phyloP scores from a whole-genome alignment of 1,139 yeast genomes.

The Candida sojae region DNA sequence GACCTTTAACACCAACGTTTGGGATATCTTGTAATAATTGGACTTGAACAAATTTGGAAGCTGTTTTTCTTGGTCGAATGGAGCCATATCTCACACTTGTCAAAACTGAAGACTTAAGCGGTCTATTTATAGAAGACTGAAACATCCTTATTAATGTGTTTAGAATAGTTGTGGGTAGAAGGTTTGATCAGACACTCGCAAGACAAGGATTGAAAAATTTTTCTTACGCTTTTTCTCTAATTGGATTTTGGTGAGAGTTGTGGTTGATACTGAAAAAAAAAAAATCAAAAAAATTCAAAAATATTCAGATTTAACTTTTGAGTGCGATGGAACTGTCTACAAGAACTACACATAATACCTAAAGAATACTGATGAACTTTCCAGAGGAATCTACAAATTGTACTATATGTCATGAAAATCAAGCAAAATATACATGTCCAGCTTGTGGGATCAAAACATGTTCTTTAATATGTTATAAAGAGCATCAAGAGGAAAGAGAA shows the following conservation, averaged over 20 bases:
- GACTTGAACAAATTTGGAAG: conserved; percentile 40
- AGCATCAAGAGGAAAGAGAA: conserved; percentile 61
- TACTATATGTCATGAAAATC: conserved; percentile 49
- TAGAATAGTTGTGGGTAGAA: neutral
- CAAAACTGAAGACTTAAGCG: neutral
- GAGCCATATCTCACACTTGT: neutral
- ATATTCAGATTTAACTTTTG: neutral
- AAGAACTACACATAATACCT: neutral
- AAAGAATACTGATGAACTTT: conserved; percentile 4
- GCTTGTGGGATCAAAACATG: conserved; percentile 72
- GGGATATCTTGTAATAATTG: conserved; percentile 72
- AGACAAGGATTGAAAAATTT: conserved; percentile 1
- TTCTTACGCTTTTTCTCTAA: neutral
- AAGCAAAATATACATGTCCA: conserved; percentile 79
- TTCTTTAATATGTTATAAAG: conserved; percentile 66
- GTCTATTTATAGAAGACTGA: neutral
- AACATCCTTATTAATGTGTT: neutral
- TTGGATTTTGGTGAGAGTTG: neutral
- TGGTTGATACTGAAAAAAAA: neutral
- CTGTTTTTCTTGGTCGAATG: conserved; percentile 25
- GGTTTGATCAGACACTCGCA: neutral
- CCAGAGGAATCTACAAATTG: conserved; percentile 26
- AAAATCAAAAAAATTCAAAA: too few relatives aligned
- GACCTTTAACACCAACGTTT: conserved; percentile 64
- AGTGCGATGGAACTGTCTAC: neutral